Conservation (phyloP, 805 yeast genomes). For the Lachancea quebecensis region DNA sequence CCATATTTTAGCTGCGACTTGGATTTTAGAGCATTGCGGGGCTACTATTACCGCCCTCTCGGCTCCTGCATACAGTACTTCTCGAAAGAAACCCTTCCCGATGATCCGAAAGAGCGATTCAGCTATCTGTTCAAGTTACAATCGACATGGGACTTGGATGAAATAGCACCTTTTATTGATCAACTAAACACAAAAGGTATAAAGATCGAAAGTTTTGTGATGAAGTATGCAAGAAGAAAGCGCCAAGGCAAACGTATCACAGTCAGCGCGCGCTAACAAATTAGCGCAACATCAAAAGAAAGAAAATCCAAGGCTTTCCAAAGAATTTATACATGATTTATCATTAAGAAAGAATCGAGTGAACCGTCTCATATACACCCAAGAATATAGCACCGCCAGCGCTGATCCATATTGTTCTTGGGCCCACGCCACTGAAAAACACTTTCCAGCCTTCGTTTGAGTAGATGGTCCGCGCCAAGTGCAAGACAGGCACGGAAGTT, state of each 20-base stretch:
- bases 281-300: too few relatives aligned
- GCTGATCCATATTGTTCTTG: conserved; percentile 95
- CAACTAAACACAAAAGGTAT: conserved; percentile 48
- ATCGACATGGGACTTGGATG: conserved; percentile 53
- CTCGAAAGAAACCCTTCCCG: conserved; percentile 42
- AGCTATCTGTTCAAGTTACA: conserved; percentile 47
- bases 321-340: conserved; percentile 1
- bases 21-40: conserved; percentile 47
- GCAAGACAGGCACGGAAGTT: conserved; percentile 38
- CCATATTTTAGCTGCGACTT: conserved; percentile 54
- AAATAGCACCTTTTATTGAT: conserved; percentile 55
- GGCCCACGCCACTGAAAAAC: conserved; percentile 82
- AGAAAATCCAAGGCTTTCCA: conserved; percentile 6
- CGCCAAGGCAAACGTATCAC: conserved; percentile 38
- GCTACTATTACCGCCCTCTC: conserved; percentile 45
- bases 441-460: conserved; percentile 67
- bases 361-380: conserved; percentile 82
- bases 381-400: conserved; percentile 97
- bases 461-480: conserved; percentile 46
- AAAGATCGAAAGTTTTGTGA: conserved; percentile 50
- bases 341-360: conserved; percentile 28
- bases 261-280: conserved; percentile 24
- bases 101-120: conserved; percentile 44
- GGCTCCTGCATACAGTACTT: conserved; percentile 46
- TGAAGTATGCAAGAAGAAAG: conserved; percentile 56